phyloP scores from a whole-genome alignment of 768 basidiomycete genomes.

The Lactarius hatsudake region DNA sequence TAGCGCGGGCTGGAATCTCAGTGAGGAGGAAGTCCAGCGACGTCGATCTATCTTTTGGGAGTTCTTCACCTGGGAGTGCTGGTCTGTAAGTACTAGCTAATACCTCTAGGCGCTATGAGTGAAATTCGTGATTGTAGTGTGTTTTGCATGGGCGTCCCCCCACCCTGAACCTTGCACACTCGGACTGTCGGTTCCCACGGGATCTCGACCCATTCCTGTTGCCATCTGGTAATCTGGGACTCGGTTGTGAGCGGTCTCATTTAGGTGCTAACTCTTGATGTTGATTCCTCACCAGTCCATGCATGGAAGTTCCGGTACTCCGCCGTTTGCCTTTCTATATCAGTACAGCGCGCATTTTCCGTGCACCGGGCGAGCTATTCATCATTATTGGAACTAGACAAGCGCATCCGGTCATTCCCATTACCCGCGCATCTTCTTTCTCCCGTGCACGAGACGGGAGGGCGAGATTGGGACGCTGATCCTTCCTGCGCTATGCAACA shows the following conservation, averaged over 20 bases:
- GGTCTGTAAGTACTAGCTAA: conserved; percentile 31
- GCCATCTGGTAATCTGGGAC: conserved; percentile 37
- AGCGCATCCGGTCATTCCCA: conserved; percentile 49
- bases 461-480: conserved; percentile 41
- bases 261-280: background rate
- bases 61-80: conserved; percentile 48
- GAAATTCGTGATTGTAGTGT: conserved; percentile 34
- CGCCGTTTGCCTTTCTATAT: conserved; percentile 44
- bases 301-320: conserved; percentile 47
- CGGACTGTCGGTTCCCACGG: conserved; percentile 52
- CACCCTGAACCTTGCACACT: conserved; percentile 44
- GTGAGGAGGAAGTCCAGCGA: conserved; percentile 44
- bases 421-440: conserved; percentile 45
- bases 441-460: conserved; percentile 36
- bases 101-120: background rate
- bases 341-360: conserved; percentile 44
- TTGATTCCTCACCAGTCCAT: conserved; percentile 24
- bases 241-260: conserved; percentile 41
- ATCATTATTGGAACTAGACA: conserved; percentile 48
- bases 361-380: conserved; percentile 41
- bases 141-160: conserved; percentile 52
- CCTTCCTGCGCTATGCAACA: conserved; percentile 44
- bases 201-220: conserved; percentile 38
- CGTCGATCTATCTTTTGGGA: conserved; percentile 53
- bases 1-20: conserved; percentile 47